phyloP scores from a whole-genome alignment of 2,329 filamentous ascomycete species.

The Hymenoscyphus fraxineus region DNA sequence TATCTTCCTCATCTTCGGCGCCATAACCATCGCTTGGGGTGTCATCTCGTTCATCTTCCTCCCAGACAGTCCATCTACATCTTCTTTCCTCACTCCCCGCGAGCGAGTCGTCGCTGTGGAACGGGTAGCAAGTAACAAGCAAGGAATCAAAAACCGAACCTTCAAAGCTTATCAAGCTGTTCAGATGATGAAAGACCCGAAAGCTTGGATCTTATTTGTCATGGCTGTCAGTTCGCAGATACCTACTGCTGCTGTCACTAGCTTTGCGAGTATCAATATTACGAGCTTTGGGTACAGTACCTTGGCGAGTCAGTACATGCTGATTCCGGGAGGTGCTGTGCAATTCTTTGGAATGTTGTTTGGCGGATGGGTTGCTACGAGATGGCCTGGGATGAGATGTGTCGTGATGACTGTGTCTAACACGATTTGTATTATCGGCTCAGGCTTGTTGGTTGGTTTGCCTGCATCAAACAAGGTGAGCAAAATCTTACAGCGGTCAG shows the following conservation, averaged over 20 bases:
- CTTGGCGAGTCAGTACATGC: conserved; percentile 49
- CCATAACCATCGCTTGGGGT: conserved; percentile 30
- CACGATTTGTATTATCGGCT: conserved; percentile 48
- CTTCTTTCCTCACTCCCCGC: conserved; percentile 38
- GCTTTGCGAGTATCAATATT: conserved; percentile 35
- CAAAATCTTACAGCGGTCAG: not conserved
- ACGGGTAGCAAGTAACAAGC: conserved; percentile 52
- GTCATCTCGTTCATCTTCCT: conserved; percentile 42
- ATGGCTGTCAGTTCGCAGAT: conserved; percentile 27
- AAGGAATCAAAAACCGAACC: conserved; percentile 48
- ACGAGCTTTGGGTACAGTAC: conserved; percentile 34
- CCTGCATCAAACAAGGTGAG: conserved; percentile 29
- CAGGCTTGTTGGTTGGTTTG: conserved; percentile 47
- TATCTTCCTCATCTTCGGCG: conserved; percentile 38
- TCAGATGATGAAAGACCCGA: conserved; percentile 43
- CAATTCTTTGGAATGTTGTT: conserved; percentile 49
- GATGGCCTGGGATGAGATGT: conserved; percentile 44
- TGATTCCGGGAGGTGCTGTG: conserved; percentile 54
- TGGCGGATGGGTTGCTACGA: conserved; percentile 47
- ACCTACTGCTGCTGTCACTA: conserved; percentile 27
- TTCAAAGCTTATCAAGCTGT: conserved; percentile 49
- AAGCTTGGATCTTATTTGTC: conserved; percentile 37
- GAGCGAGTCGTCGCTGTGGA: conserved; percentile 45
- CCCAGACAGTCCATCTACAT: conserved; percentile 47
- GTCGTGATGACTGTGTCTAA: conserved; percentile 52